phyloP scores from a whole-genome alignment of 1,284 basidiomycete genomes.

The Earliella scabrosa region DNA sequence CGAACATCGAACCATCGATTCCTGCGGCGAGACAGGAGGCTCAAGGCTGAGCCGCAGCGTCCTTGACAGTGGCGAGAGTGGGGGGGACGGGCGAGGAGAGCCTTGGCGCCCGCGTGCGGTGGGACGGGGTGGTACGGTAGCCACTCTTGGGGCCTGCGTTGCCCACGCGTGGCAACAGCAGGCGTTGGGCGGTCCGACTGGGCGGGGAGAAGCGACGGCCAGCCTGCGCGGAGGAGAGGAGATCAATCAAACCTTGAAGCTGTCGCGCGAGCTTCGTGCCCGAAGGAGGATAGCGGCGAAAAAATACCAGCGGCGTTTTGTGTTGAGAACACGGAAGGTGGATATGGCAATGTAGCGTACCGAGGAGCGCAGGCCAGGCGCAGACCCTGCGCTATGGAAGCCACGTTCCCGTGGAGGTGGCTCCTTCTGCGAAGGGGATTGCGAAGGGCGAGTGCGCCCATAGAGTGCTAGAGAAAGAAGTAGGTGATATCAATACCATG shows the following conservation, averaged over 20 bases:
- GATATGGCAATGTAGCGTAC: conserved; percentile 10
- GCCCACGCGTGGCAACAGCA: conserved; percentile 5
- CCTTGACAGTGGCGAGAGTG: background rate
- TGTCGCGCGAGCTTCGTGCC: conserved; percentile 13
- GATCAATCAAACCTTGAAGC: conserved; percentile 22
- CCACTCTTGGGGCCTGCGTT: conserved; percentile 4
- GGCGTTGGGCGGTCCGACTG: conserved; percentile 24
- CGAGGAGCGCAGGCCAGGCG: background rate
- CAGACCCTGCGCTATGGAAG: conserved; percentile 5
- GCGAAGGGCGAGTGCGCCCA: background rate
- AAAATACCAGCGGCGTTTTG: conserved; percentile 19
- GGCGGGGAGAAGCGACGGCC: conserved; percentile 20
- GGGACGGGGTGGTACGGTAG: conserved; percentile 5
- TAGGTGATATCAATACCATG: too few relatives aligned
- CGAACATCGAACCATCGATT: background rate
- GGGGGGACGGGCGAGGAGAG: background rate
- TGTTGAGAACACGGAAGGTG: conserved; percentile 13
- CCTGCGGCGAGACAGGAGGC: background rate
- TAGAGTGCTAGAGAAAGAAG: too few relatives aligned
- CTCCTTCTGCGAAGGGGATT: background rate
- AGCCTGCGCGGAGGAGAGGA: conserved; percentile 11
- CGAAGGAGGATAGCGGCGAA: conserved; percentile 15
- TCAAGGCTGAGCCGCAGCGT: background rate
- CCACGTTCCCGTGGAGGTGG: background rate
- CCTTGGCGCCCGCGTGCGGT: background rate